Percentiles rank a stretch among this genome's conserved stretches.
These are phyloP conservation scores for Sideroxylon spinosum DNA, from an alignment of 179 eudicot genomes.

Conservation along the genomic window DNA sequence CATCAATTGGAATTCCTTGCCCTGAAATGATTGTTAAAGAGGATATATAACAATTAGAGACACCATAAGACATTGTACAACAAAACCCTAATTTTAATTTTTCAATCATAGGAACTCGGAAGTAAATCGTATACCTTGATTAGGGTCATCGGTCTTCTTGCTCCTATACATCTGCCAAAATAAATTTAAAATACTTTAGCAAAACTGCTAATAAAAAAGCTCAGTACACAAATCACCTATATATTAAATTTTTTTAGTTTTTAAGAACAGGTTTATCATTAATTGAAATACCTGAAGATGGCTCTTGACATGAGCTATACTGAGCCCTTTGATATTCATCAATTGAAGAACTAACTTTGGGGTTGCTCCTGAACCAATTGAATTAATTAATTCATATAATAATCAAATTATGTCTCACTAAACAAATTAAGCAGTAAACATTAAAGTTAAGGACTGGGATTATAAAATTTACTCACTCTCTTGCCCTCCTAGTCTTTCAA, in stretches of 20 bases:
- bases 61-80: neutral
- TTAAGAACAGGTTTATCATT: neutral
- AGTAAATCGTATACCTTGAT: conserved; percentile 51
- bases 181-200: neutral
- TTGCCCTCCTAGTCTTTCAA: conserved; percentile 93
- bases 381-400: neutral
- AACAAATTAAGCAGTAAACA: neutral
- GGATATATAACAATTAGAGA: neutral
- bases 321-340: conserved; percentile 93
- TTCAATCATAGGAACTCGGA: no score
- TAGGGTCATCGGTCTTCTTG: conserved; percentile 80
- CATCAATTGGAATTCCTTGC: conserved; percentile 47
- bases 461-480: conserved; percentile 52
- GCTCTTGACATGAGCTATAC: conserved; percentile 97
- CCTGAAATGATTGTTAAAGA: conserved; percentile 32
- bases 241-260: neutral
- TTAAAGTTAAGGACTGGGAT: neutral
- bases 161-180: conserved; percentile 77
- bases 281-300: conserved; percentile 74
- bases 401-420: no score
- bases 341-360: conserved; percentile 89
- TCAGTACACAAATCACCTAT: no score
- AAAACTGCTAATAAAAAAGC: neutral
- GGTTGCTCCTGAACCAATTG: conserved; percentile 68
- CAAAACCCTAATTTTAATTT: conserved; percentile 25